phyloP scores from a whole-genome alignment of 768 basidiomycete genomes.

The Rhodosporidiobolus sp. region DNA sequence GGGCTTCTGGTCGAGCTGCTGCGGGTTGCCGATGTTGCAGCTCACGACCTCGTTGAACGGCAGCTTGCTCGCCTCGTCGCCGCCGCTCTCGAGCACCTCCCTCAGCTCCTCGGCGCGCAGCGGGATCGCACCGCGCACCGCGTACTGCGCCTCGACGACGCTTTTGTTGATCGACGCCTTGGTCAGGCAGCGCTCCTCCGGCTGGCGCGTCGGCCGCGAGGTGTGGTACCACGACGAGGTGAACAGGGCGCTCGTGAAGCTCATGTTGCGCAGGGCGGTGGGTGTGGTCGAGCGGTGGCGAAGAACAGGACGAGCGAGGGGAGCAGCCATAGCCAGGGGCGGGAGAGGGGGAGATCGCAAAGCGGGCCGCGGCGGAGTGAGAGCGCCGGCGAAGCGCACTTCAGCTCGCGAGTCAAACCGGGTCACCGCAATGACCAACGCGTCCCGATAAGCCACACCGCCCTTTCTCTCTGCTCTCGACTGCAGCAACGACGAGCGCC shows the following conservation, averaged over 20 bases:
- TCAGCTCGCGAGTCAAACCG: no score
- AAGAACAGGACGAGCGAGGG: neutral
- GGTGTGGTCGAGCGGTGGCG: neutral
- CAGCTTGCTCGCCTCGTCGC: conserved; percentile 52
- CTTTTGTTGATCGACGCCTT: conserved; percentile 65
- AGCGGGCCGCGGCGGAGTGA: neutral
- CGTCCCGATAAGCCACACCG: no score
- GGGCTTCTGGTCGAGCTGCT: conserved; percentile 90
- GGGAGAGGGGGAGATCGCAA: neutral
- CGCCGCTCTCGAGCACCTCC: conserved; percentile 60
- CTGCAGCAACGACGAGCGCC: no score
- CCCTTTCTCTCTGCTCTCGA: no score
- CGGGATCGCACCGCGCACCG: conserved; percentile 93
- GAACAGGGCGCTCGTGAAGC: conserved; percentile 16
- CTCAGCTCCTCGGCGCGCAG: conserved; percentile 85
- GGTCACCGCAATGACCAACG: no score
- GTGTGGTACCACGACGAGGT: conserved; percentile 10
- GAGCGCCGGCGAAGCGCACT: no score
- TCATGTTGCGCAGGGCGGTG: neutral
- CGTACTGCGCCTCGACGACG: conserved; percentile 85
- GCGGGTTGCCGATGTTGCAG: conserved; percentile 97
- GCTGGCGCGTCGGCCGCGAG: conserved; percentile 11
- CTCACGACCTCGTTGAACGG: conserved; percentile 87
- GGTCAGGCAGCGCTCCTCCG: conserved; percentile 21
- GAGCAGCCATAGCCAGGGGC: neutral